phyloP scores from a whole-genome alignment of 495 filamentous ascomycete genomes.

The Neurospora africana region DNA sequence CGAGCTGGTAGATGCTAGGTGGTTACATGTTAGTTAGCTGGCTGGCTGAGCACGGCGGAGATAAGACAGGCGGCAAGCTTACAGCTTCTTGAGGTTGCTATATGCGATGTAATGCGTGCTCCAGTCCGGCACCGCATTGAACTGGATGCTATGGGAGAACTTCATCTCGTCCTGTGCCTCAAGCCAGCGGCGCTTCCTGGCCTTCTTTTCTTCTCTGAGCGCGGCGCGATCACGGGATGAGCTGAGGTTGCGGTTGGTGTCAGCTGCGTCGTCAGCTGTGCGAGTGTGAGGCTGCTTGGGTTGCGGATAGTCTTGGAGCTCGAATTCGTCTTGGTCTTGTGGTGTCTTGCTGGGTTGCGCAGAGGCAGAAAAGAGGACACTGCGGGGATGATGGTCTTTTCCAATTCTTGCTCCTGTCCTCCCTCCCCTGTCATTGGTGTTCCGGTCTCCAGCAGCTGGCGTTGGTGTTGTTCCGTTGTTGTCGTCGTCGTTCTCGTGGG shows the following conservation, averaged over 20 bases:
- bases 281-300: background rate
- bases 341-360: background rate
- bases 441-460: background rate
- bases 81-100: constrained; percentile 98
- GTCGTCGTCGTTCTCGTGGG: constrained; percentile 13
- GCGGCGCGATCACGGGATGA: background rate
- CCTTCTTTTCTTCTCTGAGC: constrained; percentile 25
- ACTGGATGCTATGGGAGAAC: constrained; percentile 99
- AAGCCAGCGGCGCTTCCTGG: constrained; percentile 43
- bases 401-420: background rate
- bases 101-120: constrained; percentile 96
- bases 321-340: constrained; percentile 18
- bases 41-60: background rate
- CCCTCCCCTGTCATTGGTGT: background rate
- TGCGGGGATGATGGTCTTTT: background rate
- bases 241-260: background rate
- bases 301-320: constrained; percentile 25
- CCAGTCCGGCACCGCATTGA: constrained; percentile 99
- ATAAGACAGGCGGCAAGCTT: constrained; percentile 20
- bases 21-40: background rate
- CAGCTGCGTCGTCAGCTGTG: background rate
- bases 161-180: constrained; percentile 81
- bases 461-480: constrained; percentile 1
- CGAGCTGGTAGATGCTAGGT: constrained; percentile 82
- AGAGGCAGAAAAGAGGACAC: background rate